A percentile compares a stretch with the other conserved stretches of the same genome.
Conservation (phyloP, 1,139 yeast genomes). For the Debaryomyces singareniensis region DNA sequence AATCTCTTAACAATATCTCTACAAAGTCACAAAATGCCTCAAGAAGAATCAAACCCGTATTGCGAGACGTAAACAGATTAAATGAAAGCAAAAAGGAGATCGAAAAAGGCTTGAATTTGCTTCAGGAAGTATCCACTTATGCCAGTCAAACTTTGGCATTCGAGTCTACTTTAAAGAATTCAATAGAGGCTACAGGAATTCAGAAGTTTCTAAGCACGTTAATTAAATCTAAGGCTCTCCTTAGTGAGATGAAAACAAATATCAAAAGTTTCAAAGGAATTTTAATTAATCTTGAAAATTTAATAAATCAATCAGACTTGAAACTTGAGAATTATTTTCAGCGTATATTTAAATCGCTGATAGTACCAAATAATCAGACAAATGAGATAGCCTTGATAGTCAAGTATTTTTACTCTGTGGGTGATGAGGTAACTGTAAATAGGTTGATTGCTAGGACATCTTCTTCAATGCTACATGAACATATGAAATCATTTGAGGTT, state of each 20-base stretch:
- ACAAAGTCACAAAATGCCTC: conserved; percentile 58
- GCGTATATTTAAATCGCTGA: conserved; percentile 10
- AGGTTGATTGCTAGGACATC: conserved; percentile 42
- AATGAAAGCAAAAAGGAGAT: conserved; percentile 53
- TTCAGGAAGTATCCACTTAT: conserved; percentile 58
- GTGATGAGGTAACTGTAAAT: conserved; percentile 22
- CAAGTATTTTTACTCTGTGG: conserved; percentile 34
- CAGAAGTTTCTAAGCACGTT: conserved; percentile 33
- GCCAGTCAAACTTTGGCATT: conserved; percentile 55
- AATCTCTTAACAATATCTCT: conserved; percentile 52
- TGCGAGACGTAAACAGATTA: conserved; percentile 55
- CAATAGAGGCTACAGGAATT: conserved; percentile 35
- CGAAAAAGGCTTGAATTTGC: conserved; percentile 52
- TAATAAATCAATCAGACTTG: conserved; percentile 42
- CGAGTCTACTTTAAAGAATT: conserved; percentile 36
- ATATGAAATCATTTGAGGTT: conserved; percentile 23
- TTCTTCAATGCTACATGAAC: conserved; percentile 37
- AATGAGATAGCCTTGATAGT: conserved; percentile 27
- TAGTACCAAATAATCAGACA: conserved; percentile 8
- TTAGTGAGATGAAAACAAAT: conserved; percentile 29
- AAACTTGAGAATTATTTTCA: conserved; percentile 31
- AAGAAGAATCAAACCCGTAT: conserved; percentile 62
- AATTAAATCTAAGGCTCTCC: conserved; percentile 24
- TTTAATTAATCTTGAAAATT: conserved; percentile 37
- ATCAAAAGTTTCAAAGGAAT: conserved; percentile 47